Conservation (phyloP, 75 land plant species). For the Adiantum capillusveneris region DNA sequence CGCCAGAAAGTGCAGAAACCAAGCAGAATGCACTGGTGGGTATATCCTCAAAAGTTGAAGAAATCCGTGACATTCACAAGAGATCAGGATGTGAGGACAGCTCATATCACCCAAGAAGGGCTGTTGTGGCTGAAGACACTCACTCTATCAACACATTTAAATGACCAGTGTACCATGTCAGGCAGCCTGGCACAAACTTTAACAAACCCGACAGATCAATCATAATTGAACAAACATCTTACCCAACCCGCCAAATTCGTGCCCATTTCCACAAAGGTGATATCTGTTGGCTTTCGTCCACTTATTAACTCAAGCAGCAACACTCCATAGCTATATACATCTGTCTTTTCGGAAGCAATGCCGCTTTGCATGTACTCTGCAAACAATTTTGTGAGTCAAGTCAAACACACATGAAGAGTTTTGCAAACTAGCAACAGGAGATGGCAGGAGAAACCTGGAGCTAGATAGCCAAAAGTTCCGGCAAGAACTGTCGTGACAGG, state of each 20-base stretch:
- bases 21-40: too few relatives aligned
- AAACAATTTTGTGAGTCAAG: neutral
- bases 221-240: slow-evolving; percentile 17
- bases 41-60: too few relatives aligned
- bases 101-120: too few relatives aligned
- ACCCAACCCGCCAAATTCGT: slow-evolving; percentile 88
- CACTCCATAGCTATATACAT: slow-evolving; percentile 88
- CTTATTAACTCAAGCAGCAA: slow-evolving; percentile 74
- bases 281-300: slow-evolving; percentile 80
- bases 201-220: too few relatives aligned
- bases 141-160: too few relatives aligned
- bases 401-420: neutral
- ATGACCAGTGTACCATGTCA: too few relatives aligned
- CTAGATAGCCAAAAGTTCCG: slow-evolving; percentile 30
- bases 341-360: slow-evolving; percentile 85
- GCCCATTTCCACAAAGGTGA: slow-evolving; percentile 78
- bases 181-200: too few relatives aligned
- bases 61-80: too few relatives aligned
- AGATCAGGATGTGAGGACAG: too few relatives aligned
- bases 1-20: too few relatives aligned
- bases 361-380: slow-evolving; percentile 89
- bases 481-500: slow-evolving; percentile 17
- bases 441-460: slow-evolving; percentile 24
- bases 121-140: too few relatives aligned
- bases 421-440: neutral